These are phyloP conservation scores for Rhodotorula taiwanensis DNA, from an alignment of 768 basidiomycete species.

Conservation along the genomic window DNA sequence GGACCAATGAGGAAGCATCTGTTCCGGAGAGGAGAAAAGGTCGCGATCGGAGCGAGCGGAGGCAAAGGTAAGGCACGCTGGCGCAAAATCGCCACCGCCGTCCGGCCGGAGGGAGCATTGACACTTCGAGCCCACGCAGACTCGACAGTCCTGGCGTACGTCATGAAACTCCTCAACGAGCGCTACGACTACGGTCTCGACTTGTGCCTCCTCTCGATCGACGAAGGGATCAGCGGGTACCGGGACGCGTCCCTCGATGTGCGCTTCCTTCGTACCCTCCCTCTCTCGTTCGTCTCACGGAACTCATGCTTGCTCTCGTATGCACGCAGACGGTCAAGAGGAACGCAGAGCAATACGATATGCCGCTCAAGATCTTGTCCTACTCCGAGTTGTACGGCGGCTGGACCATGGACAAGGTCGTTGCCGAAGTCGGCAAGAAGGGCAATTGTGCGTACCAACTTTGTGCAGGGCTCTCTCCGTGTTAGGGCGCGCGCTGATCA, in stretches of 20 bases:
- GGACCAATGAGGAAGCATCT: slow-evolving; percentile 49
- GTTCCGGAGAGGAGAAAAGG: slow-evolving; percentile 80
- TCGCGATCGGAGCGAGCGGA: slow-evolving; percentile 96
- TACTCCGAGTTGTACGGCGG: slow-evolving; percentile 88
- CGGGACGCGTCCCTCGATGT: slow-evolving; percentile 95
- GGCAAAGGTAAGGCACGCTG: slow-evolving; percentile 68
- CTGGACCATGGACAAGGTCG: slow-evolving; percentile 98
- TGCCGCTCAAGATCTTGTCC: slow-evolving; percentile 90
- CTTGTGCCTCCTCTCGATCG: slow-evolving; percentile 87
- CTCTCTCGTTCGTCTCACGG: neutral
- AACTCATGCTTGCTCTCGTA: neutral
- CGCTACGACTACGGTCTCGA: slow-evolving; percentile 87
- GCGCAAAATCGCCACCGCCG: too few relatives aligned
- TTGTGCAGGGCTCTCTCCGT: too few relatives aligned
- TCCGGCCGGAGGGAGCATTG: neutral
- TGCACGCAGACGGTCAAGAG: slow-evolving; percentile 79
- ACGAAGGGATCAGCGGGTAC: slow-evolving; percentile 94
- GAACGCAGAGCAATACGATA: slow-evolving; percentile 88
- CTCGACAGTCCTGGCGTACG: slow-evolving; percentile 93
- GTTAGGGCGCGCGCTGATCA: too few relatives aligned
- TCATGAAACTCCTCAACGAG: slow-evolving; percentile 91
- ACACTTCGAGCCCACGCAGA: slow-evolving; percentile 51
- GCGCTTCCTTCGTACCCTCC: neutral
- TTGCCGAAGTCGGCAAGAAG: slow-evolving; percentile 88
- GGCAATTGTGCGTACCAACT: slow-evolving; percentile 65